Evolutionary conservation across 345 rosid genomes (phyloP).

Genomic region (Ricinus communis): DNA sequence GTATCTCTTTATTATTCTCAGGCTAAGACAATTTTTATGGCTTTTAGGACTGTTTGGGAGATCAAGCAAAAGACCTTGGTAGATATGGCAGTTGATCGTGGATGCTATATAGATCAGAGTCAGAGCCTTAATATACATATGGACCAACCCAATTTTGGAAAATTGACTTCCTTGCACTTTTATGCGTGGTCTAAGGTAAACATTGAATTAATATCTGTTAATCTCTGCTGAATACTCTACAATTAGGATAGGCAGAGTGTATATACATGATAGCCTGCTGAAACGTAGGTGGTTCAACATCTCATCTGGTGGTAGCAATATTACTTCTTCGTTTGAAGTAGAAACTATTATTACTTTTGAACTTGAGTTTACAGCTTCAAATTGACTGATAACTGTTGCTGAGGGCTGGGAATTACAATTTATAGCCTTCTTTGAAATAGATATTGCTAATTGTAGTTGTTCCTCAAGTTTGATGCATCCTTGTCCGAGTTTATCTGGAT

Average conservation of each 20-base stretch:
- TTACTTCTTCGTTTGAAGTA: background rate
- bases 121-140: constrained; percentile 93
- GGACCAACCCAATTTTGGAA: constrained; percentile 83
- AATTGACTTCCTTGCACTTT: constrained; percentile 79
- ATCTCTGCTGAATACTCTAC: no score
- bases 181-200: constrained; percentile 83
- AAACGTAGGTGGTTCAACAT: no score
- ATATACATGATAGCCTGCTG: no score
- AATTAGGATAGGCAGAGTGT: no score
- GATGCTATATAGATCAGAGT: constrained; percentile 91
- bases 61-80: constrained; percentile 87
- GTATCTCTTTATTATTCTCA: background rate
- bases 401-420: no score
- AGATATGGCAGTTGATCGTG: constrained; percentile 92
- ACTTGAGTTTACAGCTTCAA: no score
- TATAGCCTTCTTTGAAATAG: no score
- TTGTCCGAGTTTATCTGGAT: background rate
- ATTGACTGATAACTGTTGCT: no score
- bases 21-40: constrained; percentile 4
- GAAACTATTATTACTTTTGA: no score
- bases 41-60: constrained; percentile 90
- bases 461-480: no score
- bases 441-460: no score
- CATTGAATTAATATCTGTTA: background rate
- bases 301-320: background rate